Conservation (phyloP, 148 eudicot genomes). For the Oxyria digyna region DNA sequence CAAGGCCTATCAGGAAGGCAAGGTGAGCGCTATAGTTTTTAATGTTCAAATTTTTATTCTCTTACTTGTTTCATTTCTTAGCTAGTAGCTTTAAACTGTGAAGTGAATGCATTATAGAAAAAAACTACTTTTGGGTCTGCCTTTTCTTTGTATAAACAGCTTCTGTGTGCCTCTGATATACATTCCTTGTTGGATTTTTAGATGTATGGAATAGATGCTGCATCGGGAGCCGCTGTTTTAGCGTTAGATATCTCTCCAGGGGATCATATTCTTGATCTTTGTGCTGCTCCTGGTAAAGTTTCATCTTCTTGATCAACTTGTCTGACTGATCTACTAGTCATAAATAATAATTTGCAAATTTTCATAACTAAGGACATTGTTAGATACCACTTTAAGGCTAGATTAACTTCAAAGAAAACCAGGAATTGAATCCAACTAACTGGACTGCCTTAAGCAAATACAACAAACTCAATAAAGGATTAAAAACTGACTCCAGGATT, state of each 20-base stretch:
- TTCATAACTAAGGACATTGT: too few species aligned
- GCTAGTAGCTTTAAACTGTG: neutral
- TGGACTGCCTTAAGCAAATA: too few species aligned
- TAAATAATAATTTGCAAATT: neutral
- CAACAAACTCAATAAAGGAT: too few species aligned
- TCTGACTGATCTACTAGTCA: neutral
- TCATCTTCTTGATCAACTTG: neutral
- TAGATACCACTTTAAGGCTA: too few species aligned
- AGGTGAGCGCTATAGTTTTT: slow-evolving; percentile 27
- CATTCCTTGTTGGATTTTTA: slow-evolving; percentile 8
- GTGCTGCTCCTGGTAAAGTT: slow-evolving; percentile 87
- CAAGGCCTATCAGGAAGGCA: slow-evolving; percentile 69
- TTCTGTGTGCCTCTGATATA: neutral
- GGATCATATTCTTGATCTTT: slow-evolving; percentile 89
- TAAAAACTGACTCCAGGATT: too few species aligned
- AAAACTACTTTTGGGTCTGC: neutral
- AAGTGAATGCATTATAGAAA: neutral
- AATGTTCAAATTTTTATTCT: too few species aligned
- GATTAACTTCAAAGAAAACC: too few species aligned
- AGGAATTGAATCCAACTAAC: too few species aligned
- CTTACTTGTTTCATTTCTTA: neutral
- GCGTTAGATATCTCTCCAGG: slow-evolving; percentile 53
- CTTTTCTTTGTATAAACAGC: too few species aligned
- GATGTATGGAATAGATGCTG: slow-evolving; percentile 96
- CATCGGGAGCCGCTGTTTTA: slow-evolving; percentile 93